Conservation (phyloP, 495 filamentous ascomycete species). For the Podospora pseudopauciseta region DNA sequence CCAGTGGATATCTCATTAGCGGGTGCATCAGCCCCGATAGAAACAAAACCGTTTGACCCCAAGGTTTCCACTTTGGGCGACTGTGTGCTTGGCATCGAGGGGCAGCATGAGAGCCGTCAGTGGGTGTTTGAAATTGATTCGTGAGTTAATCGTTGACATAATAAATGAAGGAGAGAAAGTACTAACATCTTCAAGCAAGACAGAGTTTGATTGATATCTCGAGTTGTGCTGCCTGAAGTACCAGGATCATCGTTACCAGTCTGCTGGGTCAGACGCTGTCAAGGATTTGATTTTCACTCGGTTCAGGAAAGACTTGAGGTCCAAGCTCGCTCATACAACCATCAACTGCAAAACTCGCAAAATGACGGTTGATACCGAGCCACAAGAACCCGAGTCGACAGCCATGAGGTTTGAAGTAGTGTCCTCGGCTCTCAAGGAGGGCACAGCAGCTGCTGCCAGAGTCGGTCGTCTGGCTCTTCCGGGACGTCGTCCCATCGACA, state of each 20-base stretch:
- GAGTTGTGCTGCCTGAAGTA: not conserved
- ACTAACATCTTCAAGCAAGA: not conserved
- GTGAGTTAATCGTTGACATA: not conserved
- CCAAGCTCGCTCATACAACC: conserved; percentile 1
- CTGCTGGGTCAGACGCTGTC: not conserved
- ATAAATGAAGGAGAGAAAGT: not conserved
- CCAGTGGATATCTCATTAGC: not conserved
- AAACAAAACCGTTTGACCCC: not conserved
- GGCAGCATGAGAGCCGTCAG: not conserved
- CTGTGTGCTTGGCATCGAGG: not conserved
- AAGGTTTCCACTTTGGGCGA: not conserved
- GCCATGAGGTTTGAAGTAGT: conserved; percentile 43
- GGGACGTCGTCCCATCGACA: conserved; percentile 60
- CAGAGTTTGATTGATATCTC: not conserved
- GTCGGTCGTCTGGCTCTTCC: conserved; percentile 61
- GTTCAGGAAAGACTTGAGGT: not conserved
- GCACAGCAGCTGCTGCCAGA: conserved; percentile 40
- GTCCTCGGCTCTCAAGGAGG: conserved; percentile 32
- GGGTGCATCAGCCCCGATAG: not conserved
- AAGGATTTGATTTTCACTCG: conserved; percentile 3
- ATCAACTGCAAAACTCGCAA: conserved; percentile 3
- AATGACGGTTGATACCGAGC: conserved; percentile 20
- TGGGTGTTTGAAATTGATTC: not conserved
- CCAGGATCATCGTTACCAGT: conserved; percentile 1
- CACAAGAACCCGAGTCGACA: conserved; percentile 9